These are phyloP conservation scores for Claviceps spartinae DNA, from an alignment of 2,329 filamentous ascomycete species.

Conservation along the genomic window DNA sequence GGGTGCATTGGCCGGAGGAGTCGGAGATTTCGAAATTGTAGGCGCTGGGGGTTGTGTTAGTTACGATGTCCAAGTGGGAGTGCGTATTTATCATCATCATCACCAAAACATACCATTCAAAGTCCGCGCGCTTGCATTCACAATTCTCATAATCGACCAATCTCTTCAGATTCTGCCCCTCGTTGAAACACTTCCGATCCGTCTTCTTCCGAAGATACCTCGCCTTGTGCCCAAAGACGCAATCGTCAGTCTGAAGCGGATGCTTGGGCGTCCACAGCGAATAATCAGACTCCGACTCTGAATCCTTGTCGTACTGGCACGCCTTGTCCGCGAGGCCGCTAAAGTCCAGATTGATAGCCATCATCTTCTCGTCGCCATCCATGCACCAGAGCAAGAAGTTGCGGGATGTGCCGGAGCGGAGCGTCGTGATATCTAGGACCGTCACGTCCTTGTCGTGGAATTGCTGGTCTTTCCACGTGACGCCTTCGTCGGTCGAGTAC, in stretches of 20 bases:
- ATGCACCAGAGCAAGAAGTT: conserved; percentile 88
- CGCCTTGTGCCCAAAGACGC: conserved; percentile 82
- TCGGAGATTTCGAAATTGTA: conserved; percentile 80
- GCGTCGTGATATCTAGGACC: conserved; percentile 71
- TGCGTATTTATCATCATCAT: neutral
- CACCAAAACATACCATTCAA: conserved; percentile 56
- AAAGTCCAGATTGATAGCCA: conserved; percentile 81
- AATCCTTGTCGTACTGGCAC: conserved; percentile 55
- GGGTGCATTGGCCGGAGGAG: conserved; percentile 58
- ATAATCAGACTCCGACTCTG: conserved; percentile 49
- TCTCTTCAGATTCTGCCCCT: conserved; percentile 49
- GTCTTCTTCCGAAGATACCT: conserved; percentile 83
- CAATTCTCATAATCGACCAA: conserved; percentile 68
- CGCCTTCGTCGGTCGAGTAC: conserved; percentile 72
- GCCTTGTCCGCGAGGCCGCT: conserved; percentile 59
- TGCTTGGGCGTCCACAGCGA: conserved; percentile 79
- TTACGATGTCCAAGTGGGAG: too few species aligned
- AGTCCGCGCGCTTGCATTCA: conserved; percentile 71
- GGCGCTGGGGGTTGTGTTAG: conserved; percentile 40
- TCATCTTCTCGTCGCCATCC: conserved; percentile 38
- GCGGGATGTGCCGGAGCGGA: conserved; percentile 76
- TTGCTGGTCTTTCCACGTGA: conserved; percentile 60
- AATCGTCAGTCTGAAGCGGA: conserved; percentile 63
- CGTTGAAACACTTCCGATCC: conserved; percentile 71
- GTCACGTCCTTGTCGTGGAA: conserved; percentile 61